phyloP scores from a whole-genome alignment of 768 basidiomycete genomes.

The Naganishia vaughanmartiniae region DNA sequence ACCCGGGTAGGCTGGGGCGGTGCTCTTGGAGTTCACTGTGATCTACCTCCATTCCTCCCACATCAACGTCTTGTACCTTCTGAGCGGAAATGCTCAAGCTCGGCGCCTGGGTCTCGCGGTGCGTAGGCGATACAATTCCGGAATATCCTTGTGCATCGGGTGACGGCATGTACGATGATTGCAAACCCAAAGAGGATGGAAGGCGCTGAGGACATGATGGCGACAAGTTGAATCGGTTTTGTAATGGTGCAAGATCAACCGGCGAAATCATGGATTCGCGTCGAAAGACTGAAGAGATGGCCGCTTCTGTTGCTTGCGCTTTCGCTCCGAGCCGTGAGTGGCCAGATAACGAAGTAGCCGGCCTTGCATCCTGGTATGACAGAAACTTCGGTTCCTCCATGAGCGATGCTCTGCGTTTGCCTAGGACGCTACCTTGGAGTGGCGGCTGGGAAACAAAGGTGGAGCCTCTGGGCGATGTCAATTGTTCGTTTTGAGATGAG shows the following conservation, averaged over 20 bases:
- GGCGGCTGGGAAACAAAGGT: background rate
- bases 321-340: background rate
- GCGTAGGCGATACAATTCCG: background rate
- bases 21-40: constrained; percentile 1
- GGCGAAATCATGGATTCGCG: constrained; percentile 16
- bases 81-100: background rate
- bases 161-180: background rate
- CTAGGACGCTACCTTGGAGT: background rate
- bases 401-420: background rate
- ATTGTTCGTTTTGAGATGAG: background rate
- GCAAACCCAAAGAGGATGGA: no score
- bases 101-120: background rate
- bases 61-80: background rate
- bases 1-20: constrained; percentile 42
- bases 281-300: background rate
- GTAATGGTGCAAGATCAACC: background rate
- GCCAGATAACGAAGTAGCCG: background rate
- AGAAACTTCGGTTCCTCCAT: background rate
- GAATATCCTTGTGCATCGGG: background rate
- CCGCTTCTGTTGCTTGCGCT: background rate
- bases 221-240: background rate
- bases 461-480: background rate
- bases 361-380: background rate
- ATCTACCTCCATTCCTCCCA: background rate
- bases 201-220: background rate